phyloP scores from a whole-genome alignment of 1,284 basidiomycete genomes.

The Ustilago bromivora region DNA sequence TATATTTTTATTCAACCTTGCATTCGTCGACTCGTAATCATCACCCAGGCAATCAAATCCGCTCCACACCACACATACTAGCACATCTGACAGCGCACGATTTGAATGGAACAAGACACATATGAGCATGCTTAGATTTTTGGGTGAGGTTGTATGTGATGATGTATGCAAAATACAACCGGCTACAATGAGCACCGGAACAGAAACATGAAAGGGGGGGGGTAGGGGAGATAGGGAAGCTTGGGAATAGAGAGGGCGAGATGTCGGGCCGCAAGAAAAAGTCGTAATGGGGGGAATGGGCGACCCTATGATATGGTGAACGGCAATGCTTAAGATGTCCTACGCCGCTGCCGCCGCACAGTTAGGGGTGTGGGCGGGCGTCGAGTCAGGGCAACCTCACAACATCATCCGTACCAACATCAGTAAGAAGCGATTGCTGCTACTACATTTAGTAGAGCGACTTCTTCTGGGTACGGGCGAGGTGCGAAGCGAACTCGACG shows the following conservation, averaged over 20 bases:
- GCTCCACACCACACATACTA: not conserved
- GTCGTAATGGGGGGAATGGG: constrained; percentile 4
- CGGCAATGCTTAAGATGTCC: constrained; percentile 3
- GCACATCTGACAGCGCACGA: constrained; percentile 1
- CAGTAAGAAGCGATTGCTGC: not conserved
- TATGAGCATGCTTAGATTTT: constrained; percentile 45
- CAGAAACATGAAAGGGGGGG: constrained; percentile 19
- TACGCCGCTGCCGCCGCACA: constrained; percentile 7
- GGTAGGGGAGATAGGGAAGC: constrained; percentile 22
- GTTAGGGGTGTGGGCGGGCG: not conserved
- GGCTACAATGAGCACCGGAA: constrained; percentile 11
- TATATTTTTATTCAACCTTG: too few relatives aligned
- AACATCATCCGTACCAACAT: constrained; percentile 2
- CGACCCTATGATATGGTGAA: constrained; percentile 14
- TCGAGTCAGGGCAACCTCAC: constrained; percentile 3
- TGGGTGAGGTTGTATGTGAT: constrained; percentile 17
- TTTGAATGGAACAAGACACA: constrained; percentile 32
- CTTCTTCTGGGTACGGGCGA: constrained; percentile 66
- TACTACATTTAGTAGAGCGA: constrained; percentile 49
- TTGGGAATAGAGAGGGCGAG: constrained; percentile 50
- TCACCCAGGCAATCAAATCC: not conserved
- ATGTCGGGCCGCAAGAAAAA: constrained; percentile 20
- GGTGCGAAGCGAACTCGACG: constrained; percentile 68
- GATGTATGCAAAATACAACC: constrained; percentile 47
- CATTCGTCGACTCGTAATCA: too few relatives aligned